Percentiles rank a stretch among this genome's conserved stretches.
Conservation (phyloP, 257 asterid genomes). For the Solanum pinnatisectum region DNA sequence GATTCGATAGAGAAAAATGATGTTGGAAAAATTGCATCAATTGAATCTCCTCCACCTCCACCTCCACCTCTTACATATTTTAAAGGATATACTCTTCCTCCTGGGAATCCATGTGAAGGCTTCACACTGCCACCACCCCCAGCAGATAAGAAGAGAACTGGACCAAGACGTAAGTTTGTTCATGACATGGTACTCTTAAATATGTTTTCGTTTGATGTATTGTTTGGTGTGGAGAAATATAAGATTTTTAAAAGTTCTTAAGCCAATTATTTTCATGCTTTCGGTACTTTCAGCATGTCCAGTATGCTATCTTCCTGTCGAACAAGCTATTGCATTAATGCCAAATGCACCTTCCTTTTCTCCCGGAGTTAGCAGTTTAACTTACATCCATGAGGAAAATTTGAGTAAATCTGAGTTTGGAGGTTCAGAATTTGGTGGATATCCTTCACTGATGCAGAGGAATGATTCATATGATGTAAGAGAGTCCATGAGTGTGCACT, state of each 20-base stretch:
- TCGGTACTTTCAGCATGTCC: conserved; percentile 69
- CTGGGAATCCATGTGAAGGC: conserved; percentile 84
- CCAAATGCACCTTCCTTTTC: conserved; percentile 73
- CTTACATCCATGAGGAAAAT: conserved; percentile 64
- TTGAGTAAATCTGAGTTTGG: conserved; percentile 69
- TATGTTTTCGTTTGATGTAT: not conserved
- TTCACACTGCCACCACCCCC: conserved; percentile 93
- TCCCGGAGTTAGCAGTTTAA: conserved; percentile 54
- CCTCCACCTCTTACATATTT: conserved; percentile 38
- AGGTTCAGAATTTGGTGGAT: conserved; percentile 92
- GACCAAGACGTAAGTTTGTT: conserved; percentile 77
- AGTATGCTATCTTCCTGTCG: conserved; percentile 87
- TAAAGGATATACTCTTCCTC: conserved; percentile 79
- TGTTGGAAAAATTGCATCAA: conserved; percentile 14
- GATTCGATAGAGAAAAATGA: conserved; percentile 2
- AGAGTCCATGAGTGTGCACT: conserved; percentile 78
- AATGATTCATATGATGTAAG: conserved; percentile 63
- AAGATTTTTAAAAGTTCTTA: not conserved
- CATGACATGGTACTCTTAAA: not conserved
- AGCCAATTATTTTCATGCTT: not conserved
- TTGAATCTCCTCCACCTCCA: conserved; percentile 11
- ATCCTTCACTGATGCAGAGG: conserved; percentile 68
- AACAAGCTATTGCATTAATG: conserved; percentile 58
- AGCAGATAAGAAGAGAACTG: conserved; percentile 77
- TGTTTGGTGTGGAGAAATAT: not conserved